Evolutionary conservation across 768 basidiomycete genomes (phyloP).

Genomic region (Trichaptum fuscoviolaceum): DNA sequence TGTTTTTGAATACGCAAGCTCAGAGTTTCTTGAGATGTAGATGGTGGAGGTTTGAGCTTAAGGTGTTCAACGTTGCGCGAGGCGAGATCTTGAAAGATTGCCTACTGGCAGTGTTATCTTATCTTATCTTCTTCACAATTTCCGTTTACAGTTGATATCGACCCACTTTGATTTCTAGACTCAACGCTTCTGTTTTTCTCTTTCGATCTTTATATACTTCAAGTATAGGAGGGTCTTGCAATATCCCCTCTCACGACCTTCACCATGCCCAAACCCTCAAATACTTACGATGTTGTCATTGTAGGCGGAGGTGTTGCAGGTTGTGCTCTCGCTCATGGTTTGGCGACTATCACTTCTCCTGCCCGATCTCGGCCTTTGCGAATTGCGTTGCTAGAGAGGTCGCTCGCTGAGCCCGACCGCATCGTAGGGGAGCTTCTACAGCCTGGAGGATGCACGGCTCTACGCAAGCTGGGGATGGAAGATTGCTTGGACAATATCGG

Average conservation of each 20-base stretch:
- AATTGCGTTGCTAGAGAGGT: conserved; percentile 86
- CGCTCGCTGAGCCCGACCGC: conserved; percentile 87
- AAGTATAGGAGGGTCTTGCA: background rate
- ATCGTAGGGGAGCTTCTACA: conserved; percentile 98
- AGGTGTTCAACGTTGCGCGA: background rate
- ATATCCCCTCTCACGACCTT: background rate
- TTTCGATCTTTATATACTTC: background rate
- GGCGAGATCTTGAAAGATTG: background rate
- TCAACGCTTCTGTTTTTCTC: background rate
- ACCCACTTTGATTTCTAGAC: background rate
- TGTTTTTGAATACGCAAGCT: too few species aligned
- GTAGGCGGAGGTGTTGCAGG: conserved; percentile 93
- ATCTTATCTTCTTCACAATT: background rate
- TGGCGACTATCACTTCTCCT: conserved; percentile 49
- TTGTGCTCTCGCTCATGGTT: conserved; percentile 78
- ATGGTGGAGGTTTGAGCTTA: background rate
- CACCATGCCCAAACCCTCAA: background rate
- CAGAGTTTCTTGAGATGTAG: background rate
- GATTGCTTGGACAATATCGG: conserved; percentile 82
- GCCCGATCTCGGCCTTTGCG: conserved; percentile 52
- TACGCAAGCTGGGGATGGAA: conserved; percentile 74
- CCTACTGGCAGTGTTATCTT: background rate
- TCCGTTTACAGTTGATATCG: background rate
- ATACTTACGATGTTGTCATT: conserved; percentile 70
- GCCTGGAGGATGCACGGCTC: conserved; percentile 79